Percentiles rank a stretch among this genome's conserved stretches.
These are phyloP conservation scores for Aspergillus piperis DNA, from an alignment of 2,329 filamentous ascomycete genomes.

Conservation along the genomic window DNA sequence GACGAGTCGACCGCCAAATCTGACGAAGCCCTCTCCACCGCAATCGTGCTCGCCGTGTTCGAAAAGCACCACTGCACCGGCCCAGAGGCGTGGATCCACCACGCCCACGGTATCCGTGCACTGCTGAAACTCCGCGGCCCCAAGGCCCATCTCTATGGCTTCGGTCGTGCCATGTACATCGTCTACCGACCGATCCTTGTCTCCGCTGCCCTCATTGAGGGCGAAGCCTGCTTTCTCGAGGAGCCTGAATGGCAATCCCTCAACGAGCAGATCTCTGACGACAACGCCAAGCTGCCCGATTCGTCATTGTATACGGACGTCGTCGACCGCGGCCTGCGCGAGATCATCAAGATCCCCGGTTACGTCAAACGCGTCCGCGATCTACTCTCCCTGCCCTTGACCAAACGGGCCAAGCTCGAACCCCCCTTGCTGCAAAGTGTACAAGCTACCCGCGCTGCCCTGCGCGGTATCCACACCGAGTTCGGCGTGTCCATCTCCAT, in stretches of 20 bases:
- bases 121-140: slow-evolving; percentile 39
- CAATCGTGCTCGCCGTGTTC: slow-evolving; percentile 39
- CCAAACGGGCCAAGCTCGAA: slow-evolving; percentile 13
- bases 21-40: slow-evolving; percentile 37
- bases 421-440: slow-evolving; percentile 21
- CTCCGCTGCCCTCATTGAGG: slow-evolving; percentile 35
- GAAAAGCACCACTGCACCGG: slow-evolving; percentile 41
- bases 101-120: slow-evolving; percentile 37
- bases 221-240: slow-evolving; percentile 38
- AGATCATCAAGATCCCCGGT: slow-evolving; percentile 31
- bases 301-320: slow-evolving; percentile 34
- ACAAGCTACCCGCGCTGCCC: slow-evolving; percentile 21
- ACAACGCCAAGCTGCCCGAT: slow-evolving; percentile 30
- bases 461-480: slow-evolving; percentile 29
- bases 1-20: slow-evolving; percentile 31
- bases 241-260: slow-evolving; percentile 38
- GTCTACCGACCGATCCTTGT: slow-evolving; percentile 40
- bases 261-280: slow-evolving; percentile 28
- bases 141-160: slow-evolving; percentile 32
- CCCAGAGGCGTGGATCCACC: slow-evolving; percentile 40
- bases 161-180: slow-evolving; percentile 38
- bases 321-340: slow-evolving; percentile 31
- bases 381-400: slow-evolving; percentile 11
- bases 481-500: slow-evolving; percentile 27
- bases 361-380: slow-evolving; percentile 25